Evolutionary conservation across 2,329 filamentous ascomycete species (phyloP), one percentile per base, ranked within the genome.

Genomic region (Aspergillus chevalieri): DNA sequence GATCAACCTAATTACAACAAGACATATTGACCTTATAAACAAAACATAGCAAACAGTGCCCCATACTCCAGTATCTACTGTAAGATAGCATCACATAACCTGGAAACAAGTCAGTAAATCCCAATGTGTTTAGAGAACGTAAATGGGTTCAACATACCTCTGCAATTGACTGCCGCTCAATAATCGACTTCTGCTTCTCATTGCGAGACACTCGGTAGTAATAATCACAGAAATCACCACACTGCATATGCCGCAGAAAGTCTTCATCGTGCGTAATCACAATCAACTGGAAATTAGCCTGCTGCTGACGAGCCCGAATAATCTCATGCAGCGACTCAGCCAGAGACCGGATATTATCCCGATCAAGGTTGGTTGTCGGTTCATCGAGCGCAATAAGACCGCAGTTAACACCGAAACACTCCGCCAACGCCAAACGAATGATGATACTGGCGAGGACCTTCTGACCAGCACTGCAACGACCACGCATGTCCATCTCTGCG

Each of bases 251-350:
- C 48, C 86, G 81, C 64, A 98, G 66, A 63, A 98, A 98, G 63
- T 95, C 89, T 73, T 97, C 94, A 72, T 98, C 93, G 76, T 98
- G 93, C 4, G 93, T 98, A 68, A 98, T 98, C 63, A 98, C 89
- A 64, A 98, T 93, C 49, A 98, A 82, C 75, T 98, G 94, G 71
- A 98, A 96, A 68, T 98, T 98, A 49, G 84, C 81, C 77, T 98
- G 93, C 53, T 85, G 82, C 66, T 87, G 83, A 6, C 94, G 83
- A 14, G 84, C 75, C 60, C 86, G 80, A 72, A 98, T 97, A 64
- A 98, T 95, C 61, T 85, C 81, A 63, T 93, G 86, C 61, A 98
- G 73, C 43, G 87, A 89, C 66, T 86, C 80, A 7, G 93, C 93
- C 41, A 98, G 79, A 52, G 88, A 88, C 54, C 86, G 84, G 69